Conservation (phyloP, 1,284 basidiomycete species). For the Ceraceosorus guamensis region DNA sequence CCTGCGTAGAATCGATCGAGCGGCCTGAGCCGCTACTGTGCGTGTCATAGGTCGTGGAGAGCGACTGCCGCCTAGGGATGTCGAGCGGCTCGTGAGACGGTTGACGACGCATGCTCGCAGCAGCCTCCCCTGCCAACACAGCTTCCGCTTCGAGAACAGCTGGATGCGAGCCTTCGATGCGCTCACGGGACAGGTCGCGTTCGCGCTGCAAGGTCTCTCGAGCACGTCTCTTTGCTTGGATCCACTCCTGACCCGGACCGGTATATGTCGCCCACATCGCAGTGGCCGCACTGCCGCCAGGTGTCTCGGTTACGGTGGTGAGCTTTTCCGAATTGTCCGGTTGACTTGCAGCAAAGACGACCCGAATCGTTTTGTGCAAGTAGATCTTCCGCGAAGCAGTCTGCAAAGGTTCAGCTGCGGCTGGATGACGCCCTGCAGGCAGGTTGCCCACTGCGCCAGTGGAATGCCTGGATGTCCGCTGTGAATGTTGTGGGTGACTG, state of each 20-base stretch:
- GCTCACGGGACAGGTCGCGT: too few species aligned
- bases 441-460: too few species aligned
- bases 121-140: too few species aligned
- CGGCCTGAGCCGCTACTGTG: too few species aligned
- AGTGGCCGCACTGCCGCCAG: conserved; percentile 9
- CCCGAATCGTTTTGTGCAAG: conserved; percentile 32
- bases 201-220: background rate
- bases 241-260: conserved; percentile 34
- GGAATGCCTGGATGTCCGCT: background rate
- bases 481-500: background rate
- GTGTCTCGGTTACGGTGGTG: conserved; percentile 26
- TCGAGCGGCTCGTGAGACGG: too few species aligned
- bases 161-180: too few species aligned
- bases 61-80: too few species aligned
- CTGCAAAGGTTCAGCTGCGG: background rate
- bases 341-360: conserved; percentile 32
- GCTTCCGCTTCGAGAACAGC: too few species aligned
- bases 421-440: background rate
- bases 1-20: too few species aligned
- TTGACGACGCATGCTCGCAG: too few species aligned
- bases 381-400: conserved; percentile 19
- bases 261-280: conserved; percentile 21
- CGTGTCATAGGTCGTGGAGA: too few species aligned
- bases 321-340: conserved; percentile 29
- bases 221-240: background rate